Evolutionary conservation across 805 yeast species (phyloP).

Genomic region (Candida glaebosa): DNA sequence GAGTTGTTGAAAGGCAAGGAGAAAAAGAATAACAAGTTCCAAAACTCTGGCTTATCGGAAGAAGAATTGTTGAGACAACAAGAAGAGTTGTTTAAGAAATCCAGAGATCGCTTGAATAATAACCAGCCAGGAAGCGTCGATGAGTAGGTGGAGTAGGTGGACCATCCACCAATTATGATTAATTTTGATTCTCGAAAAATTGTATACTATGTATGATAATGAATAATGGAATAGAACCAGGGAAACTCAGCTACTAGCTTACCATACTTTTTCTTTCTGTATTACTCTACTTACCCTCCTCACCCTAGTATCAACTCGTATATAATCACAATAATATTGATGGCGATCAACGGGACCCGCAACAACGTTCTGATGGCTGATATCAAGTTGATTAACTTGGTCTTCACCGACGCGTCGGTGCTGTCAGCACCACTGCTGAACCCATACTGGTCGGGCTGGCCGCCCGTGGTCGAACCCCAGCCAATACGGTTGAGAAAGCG

Average conservation of each 20-base stretch:
- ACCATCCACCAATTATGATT: too few relatives aligned
- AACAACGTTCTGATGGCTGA: constrained; percentile 72
- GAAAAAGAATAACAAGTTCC: constrained; percentile 87
- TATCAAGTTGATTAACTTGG: constrained; percentile 60
- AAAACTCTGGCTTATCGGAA: constrained; percentile 86
- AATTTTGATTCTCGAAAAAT: background rate
- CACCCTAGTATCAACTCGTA: constrained; percentile 74
- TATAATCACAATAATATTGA: constrained; percentile 61
- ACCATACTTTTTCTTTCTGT: too few relatives aligned
- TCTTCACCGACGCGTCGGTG: constrained; percentile 37
- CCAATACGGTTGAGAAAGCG: constrained; percentile 65
- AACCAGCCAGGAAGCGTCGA: background rate
- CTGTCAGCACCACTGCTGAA: constrained; percentile 45
- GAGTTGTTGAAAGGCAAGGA: constrained; percentile 86
- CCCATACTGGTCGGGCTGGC: constrained; percentile 14
- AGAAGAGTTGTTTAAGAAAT: constrained; percentile 83
- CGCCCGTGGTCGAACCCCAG: constrained; percentile 24
- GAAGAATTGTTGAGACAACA: constrained; percentile 91
- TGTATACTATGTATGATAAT: constrained; percentile 1
- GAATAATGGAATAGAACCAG: background rate
- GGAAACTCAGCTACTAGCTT: too few relatives aligned
- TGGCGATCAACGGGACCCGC: constrained; percentile 68
- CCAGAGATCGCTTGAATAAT: constrained; percentile 60
- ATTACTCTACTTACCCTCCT: too few relatives aligned
- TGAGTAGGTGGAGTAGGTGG: background rate